Percentiles rank a stretch among this genome's conserved stretches.
These are phyloP conservation scores for Chlamydomonas applanata DNA, from an alignment of 139 green algal genomes.

Conservation along the genomic window DNA sequence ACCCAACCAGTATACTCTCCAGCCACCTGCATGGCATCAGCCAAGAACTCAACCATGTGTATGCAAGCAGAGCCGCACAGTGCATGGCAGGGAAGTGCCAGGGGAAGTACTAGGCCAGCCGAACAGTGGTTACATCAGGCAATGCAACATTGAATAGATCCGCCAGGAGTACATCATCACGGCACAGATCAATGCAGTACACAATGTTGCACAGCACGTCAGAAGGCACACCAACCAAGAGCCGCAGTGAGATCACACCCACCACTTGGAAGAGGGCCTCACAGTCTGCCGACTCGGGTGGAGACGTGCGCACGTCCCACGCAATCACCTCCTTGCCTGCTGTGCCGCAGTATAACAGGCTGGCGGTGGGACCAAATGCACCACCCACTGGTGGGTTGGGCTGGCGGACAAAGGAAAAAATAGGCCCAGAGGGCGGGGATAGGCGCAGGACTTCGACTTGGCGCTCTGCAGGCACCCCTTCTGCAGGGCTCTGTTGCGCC, in stretches of 20 bases:
- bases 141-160: neutral
- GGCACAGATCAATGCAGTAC: no score
- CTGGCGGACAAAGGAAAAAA: no score
- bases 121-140: neutral
- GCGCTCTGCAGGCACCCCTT: no score
- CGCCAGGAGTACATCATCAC: no score
- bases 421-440: no score
- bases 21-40: slow-evolving; percentile 35
- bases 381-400: neutral
- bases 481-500: no score
- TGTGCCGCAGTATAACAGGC: slow-evolving; percentile 1
- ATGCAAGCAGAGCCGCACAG: no score
- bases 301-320: neutral
- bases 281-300: neutral
- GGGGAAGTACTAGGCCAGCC: no score
- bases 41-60: neutral
- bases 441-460: no score
- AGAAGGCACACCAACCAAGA: neutral
- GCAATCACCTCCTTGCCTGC: slow-evolving; percentile 13
- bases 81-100: no score
- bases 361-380: neutral
- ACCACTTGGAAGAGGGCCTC: slow-evolving; percentile 2
- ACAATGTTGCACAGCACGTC: no score
- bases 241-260: neutral
- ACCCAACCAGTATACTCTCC: slow-evolving; percentile 75